Conservation (phyloP, 2,329 filamentous ascomycete genomes). For the Arthroderma sp. region DNA sequence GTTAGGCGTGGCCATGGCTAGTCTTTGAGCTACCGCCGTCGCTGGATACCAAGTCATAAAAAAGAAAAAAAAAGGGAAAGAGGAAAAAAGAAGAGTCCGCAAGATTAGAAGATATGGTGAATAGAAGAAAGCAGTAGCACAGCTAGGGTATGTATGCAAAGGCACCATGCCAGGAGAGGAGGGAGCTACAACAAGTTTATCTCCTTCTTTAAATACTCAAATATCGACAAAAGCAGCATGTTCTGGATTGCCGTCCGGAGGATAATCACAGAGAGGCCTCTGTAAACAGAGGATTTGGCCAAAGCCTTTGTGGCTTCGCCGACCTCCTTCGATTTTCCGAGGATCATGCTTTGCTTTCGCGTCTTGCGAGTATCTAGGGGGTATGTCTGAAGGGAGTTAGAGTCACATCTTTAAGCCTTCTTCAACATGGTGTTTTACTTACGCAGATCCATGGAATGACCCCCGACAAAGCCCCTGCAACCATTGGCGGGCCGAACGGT, state of each 20-base stretch:
- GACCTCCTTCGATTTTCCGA: slow-evolving; percentile 30
- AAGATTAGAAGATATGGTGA: too few species aligned
- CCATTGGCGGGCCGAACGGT: slow-evolving; percentile 30
- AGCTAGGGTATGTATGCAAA: too few species aligned
- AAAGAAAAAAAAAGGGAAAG: too few species aligned
- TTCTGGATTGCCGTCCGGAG: slow-evolving; percentile 35
- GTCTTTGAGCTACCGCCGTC: too few species aligned
- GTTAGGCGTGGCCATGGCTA: too few species aligned
- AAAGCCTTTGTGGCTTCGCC: slow-evolving; percentile 28
- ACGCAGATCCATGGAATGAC: slow-evolving; percentile 36
- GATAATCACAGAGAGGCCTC: slow-evolving; percentile 35
- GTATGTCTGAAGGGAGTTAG: slow-evolving; percentile 27
- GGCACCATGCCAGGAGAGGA: too few species aligned
- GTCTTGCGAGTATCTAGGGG: slow-evolving; percentile 37
- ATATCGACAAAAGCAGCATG: slow-evolving; percentile 35
- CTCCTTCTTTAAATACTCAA: slow-evolving; percentile 32
- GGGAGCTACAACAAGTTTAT: slow-evolving; percentile 16
- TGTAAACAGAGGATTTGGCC: slow-evolving; percentile 33
- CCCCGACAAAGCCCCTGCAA: slow-evolving; percentile 34
- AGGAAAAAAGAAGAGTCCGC: too few species aligned
- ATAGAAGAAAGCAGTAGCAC: too few species aligned
- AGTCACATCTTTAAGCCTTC: neutral
- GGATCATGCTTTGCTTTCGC: slow-evolving; percentile 34
- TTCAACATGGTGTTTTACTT: slow-evolving; percentile 13
- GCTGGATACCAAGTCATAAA: too few species aligned